Evolutionary conservation across 2,329 filamentous ascomycete genomes (phyloP).

Genomic region (Colletotrichum spaethianum): DNA sequence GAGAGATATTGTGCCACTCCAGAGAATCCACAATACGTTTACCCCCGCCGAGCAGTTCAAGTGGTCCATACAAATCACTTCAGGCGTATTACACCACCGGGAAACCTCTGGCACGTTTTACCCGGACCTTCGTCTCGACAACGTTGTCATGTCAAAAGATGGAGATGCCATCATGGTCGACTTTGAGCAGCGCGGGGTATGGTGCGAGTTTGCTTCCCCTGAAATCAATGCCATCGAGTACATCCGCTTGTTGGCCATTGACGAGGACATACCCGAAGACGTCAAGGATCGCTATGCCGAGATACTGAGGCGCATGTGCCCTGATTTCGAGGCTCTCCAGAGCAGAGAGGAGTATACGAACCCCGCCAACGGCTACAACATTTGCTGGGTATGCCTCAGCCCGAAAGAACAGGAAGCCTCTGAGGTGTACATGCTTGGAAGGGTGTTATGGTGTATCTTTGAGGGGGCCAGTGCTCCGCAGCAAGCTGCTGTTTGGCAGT

Average conservation of each 20-base stretch:
- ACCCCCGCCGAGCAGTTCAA: conserved; percentile 61
- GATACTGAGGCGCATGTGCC: conserved; percentile 60
- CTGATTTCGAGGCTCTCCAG: conserved; percentile 60
- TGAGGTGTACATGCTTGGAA: conserved; percentile 74
- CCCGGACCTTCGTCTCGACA: conserved; percentile 72
- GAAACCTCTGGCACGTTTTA: conserved; percentile 64
- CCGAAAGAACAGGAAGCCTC: conserved; percentile 68
- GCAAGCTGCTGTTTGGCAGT: conserved; percentile 70
- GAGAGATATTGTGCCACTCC: conserved; percentile 67
- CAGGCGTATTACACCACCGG: conserved; percentile 65
- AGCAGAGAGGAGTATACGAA: conserved; percentile 62
- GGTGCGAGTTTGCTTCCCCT: conserved; percentile 73
- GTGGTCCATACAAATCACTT: conserved; percentile 68
- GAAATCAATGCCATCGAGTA: conserved; percentile 74
- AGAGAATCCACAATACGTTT: conserved; percentile 62
- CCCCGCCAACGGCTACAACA: conserved; percentile 66
- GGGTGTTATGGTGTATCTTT: conserved; percentile 74
- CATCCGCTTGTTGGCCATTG: conserved; percentile 66
- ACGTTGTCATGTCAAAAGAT: conserved; percentile 66
- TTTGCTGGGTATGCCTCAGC: conserved; percentile 69
- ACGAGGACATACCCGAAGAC: conserved; percentile 60
- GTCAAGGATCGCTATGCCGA: conserved; percentile 57
- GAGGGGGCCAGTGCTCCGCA: conserved; percentile 73
- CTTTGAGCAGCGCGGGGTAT: conserved; percentile 74
- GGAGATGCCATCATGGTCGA: conserved; percentile 70